Conservation (phyloP, 305 asterid genomes). For the Rubia peregrina region DNA sequence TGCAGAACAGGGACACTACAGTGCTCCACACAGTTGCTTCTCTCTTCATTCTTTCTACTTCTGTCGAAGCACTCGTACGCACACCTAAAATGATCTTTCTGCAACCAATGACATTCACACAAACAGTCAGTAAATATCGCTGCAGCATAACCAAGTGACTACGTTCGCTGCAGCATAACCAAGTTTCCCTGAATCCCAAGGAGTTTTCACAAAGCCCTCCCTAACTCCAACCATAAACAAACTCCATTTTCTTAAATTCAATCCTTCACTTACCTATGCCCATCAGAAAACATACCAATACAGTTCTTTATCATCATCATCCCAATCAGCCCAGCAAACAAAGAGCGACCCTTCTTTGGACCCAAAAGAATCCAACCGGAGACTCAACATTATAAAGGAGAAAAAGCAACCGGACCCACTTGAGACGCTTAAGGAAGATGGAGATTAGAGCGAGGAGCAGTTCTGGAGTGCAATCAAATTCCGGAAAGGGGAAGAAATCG, state of each 20-base stretch:
- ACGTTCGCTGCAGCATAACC: no score
- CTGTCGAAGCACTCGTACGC: conserved; percentile 85
- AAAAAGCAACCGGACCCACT: conserved; percentile 11
- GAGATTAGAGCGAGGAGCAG: conserved; percentile 25
- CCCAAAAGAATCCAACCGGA: conserved; percentile 1
- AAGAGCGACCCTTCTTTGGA: not conserved
- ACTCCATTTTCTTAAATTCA: not conserved
- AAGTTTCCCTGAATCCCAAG: not conserved
- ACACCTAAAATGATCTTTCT: conserved; percentile 90
- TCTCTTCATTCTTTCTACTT: conserved; percentile 56
- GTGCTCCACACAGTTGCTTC: conserved; percentile 75
- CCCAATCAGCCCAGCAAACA: not conserved
- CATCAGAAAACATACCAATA: not conserved
- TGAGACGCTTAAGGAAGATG: conserved; percentile 21
- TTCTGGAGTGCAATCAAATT: conserved; percentile 25
- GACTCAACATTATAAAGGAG: not conserved
- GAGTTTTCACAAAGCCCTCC: not conserved
- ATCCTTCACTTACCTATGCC: conserved; percentile 3
- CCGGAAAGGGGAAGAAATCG: not conserved
- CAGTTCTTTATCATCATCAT: not conserved
- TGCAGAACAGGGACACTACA: conserved; percentile 80
- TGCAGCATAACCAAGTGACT: not conserved
- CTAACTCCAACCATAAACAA: not conserved
- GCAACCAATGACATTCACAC: conserved; percentile 11
- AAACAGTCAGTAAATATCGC: not conserved